Percentiles rank a stretch among this genome's conserved stretches.
These are phyloP conservation scores for Solanum bukasovii DNA, from an alignment of 257 asterid genomes.

Conservation along the genomic window DNA sequence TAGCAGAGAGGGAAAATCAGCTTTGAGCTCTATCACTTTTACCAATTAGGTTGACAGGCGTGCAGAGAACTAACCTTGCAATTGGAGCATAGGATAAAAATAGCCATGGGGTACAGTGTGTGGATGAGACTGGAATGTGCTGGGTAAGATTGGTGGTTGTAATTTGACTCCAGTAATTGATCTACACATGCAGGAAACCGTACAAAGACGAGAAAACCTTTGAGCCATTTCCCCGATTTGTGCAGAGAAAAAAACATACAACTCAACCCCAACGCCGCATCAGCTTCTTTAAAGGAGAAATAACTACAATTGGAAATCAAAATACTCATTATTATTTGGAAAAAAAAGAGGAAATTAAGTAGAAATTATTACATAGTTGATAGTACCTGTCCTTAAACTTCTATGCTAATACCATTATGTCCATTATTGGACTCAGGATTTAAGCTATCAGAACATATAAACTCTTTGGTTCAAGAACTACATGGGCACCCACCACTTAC, in stretches of 20 bases:
- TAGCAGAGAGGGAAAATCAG: neutral
- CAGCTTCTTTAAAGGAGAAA: neutral
- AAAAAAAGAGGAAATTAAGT: neutral
- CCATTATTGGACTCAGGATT: neutral
- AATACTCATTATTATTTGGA: neutral
- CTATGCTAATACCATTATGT: neutral
- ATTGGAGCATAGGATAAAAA: constrained; percentile 2
- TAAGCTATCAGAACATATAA: neutral
- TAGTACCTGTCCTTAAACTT: neutral
- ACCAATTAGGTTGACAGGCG: neutral
- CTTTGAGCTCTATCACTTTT: neutral
- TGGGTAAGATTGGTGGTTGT: neutral
- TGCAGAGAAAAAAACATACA: neutral
- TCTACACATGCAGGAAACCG: neutral
- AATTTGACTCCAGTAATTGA: neutral
- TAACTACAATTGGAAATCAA: neutral
- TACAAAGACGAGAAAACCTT: neutral
- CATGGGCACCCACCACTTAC: neutral
- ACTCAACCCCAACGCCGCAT: neutral
- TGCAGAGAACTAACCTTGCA: constrained; percentile 21
- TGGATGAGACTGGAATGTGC: neutral
- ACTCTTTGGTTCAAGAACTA: neutral
- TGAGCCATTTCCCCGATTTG: neutral
- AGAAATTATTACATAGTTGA: neutral
- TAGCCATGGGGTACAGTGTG: neutral